Percentiles rank a stretch among this genome's conserved stretches.
Conservation (phyloP, 2,329 filamentous ascomycete genomes). For the Emmonsia crescens region DNA sequence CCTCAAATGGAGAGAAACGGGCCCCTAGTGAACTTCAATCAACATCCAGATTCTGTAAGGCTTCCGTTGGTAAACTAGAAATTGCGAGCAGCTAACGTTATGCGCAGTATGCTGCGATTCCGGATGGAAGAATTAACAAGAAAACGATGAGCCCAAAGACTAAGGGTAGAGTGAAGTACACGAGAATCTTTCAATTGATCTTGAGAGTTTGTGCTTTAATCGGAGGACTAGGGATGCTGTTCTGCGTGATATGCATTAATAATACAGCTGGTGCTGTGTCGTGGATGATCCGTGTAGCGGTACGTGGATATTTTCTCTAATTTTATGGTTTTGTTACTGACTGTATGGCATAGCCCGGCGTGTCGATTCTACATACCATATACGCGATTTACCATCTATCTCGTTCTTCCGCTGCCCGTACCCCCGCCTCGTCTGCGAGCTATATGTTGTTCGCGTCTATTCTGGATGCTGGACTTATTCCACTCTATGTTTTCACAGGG, state of each 20-base stretch:
- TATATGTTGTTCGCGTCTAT: conserved; percentile 78
- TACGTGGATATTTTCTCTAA: conserved; percentile 37
- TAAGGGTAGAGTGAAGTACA: conserved; percentile 60
- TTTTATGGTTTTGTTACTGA: not conserved
- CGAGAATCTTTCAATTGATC: conserved; percentile 57
- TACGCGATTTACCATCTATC: conserved; percentile 77
- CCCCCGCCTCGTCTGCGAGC: conserved; percentile 70
- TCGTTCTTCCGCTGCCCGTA: conserved; percentile 57
- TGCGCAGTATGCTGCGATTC: conserved; percentile 41
- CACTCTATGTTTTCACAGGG: conserved; percentile 52
- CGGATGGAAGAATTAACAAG: conserved; percentile 50
- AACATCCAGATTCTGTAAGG: conserved; percentile 66
- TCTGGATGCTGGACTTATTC: conserved; percentile 56
- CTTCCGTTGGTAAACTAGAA: not conserved
- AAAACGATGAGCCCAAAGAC: conserved; percentile 58
- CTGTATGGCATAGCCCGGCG: conserved; percentile 49
- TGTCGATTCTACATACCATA: conserved; percentile 57
- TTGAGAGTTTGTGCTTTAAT: conserved; percentile 58
- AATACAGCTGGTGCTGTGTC: conserved; percentile 53
- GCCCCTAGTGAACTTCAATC: conserved; percentile 70
- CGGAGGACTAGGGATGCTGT: conserved; percentile 59
- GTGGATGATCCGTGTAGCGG: conserved; percentile 68
- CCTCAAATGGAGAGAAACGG: conserved; percentile 57
- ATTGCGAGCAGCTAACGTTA: conserved; percentile 6
- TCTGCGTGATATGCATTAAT: conserved; percentile 66